Evolutionary conservation across 2,329 filamentous ascomycete genomes (phyloP).

Genomic region (Monilinia vaccinii-corymbosi): DNA sequence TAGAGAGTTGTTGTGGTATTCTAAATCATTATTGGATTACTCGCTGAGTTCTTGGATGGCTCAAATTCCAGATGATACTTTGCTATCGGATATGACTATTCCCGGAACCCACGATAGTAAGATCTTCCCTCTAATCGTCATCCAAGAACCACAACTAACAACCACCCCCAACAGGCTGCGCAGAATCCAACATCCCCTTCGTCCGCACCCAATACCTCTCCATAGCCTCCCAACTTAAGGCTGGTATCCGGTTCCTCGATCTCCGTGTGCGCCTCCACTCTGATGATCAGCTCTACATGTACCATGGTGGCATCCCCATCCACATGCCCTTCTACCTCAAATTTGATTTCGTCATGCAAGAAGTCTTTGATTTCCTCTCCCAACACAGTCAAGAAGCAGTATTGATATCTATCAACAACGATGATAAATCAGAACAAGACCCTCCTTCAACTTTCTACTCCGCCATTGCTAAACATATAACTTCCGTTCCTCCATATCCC

Average conservation of each 20-base stretch:
- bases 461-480: conserved; percentile 46
- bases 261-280: conserved; percentile 49
- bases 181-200: conserved; percentile 46
- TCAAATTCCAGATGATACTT: conserved; percentile 44
- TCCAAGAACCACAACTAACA: not conserved
- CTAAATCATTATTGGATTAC: conserved; percentile 28
- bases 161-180: conserved; percentile 32
- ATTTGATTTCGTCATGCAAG: conserved; percentile 50
- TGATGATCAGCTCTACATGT: conserved; percentile 52
- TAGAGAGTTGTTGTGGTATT: conserved; percentile 32
- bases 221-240: conserved; percentile 53
- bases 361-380: conserved; percentile 51
- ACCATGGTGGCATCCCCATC: conserved; percentile 63
- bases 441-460: conserved; percentile 42
- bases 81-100: conserved; percentile 56
- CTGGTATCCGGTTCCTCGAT: conserved; percentile 66
- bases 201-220: conserved; percentile 63
- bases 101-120: conserved; percentile 62
- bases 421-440: conserved; percentile 45
- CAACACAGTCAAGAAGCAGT: conserved; percentile 54
- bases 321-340: conserved; percentile 53
- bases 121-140: not conserved
- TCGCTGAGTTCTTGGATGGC: conserved; percentile 53
- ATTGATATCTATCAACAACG: conserved; percentile 60
- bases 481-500: conserved; percentile 27